These are phyloP conservation scores for Cercospora janseana DNA, from an alignment of 2,329 filamentous ascomycete genomes.

Conservation along the genomic window DNA sequence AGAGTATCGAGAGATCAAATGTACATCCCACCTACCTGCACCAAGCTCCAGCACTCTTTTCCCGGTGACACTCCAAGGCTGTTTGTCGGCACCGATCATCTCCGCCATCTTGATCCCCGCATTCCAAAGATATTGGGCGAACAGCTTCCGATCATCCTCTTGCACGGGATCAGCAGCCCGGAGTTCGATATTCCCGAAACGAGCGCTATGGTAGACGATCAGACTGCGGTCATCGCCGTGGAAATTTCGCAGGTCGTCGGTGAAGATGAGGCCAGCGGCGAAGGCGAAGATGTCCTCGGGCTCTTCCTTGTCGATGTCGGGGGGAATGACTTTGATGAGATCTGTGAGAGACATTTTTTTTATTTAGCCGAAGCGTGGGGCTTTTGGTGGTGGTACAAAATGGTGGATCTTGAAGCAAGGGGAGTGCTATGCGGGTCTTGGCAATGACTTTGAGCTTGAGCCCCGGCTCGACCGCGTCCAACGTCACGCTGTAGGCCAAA, in stretches of 20 bases:
- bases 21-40: constrained; percentile 53
- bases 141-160: constrained; percentile 59
- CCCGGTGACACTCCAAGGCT: constrained; percentile 51
- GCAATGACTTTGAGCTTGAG: constrained; percentile 1
- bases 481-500: neutral
- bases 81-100: constrained; percentile 39
- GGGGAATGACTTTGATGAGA: constrained; percentile 30
- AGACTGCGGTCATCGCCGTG: constrained; percentile 62
- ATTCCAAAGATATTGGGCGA: constrained; percentile 75
- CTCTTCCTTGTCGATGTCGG: constrained; percentile 20
- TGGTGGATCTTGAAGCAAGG: too few species aligned
- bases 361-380: too few species aligned
- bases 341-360: constrained; percentile 31
- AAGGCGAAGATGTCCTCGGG: constrained; percentile 51
- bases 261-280: constrained; percentile 63
- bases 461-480: neutral
- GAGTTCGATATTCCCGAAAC: constrained; percentile 43
- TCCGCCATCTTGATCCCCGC: constrained; percentile 51
- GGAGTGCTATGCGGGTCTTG: neutral
- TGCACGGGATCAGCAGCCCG: constrained; percentile 47
- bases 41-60: constrained; percentile 63
- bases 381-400: too few species aligned
- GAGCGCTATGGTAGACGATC: constrained; percentile 54
- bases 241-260: constrained; percentile 64
- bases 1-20: neutral